Evolutionary conservation across 176 grass and related monocot species (phyloP), one percentile per base, ranked within the genome.

Genomic region (Eleusine indica): DNA sequence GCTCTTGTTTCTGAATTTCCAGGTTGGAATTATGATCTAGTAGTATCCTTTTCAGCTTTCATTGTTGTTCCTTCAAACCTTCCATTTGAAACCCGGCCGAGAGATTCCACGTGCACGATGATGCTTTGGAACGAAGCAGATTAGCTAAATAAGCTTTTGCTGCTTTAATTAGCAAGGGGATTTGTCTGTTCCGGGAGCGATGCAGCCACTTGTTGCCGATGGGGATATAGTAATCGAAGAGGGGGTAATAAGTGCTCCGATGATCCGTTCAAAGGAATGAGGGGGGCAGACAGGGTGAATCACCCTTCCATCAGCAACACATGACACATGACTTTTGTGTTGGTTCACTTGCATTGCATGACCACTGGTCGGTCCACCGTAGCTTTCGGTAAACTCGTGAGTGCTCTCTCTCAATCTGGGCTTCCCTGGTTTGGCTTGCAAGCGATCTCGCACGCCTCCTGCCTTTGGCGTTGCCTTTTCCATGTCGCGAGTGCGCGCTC

Each of bases 401-500:
- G 68, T 77, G 73, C n/a, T 18, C 9, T 18, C 63, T 57, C 1
- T 21, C 5, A 5, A 5, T 10, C 8, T 12, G 1, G 13, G 3
- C 9, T 60, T 6, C 3, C 9, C 16, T 66, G 43, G 81, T 52
- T 73, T 86, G 84, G 43, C 84, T 86, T 80, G 84, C 58, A 86
- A 86, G 76, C 84, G 39, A 86, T 56, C 32, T 41, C n/a, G 67
- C 83, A 71, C 74, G 54, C 39, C 21, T n/a, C 4, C 4, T 18
- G 7, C 32, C 43, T 60, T 64, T 64, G 25, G 25, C 46, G 58
- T 30, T 17, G 58, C 58, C 42, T 62, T 83, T 74, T 51, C 46
- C 32, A 1, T 30, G 22, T 5, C 53, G 19, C 46, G 6, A 68
- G 66, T 78, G 83, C 40, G 67, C 75, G 54, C 75, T 64, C 75